Percentiles rank a stretch among this genome's conserved stretches.
Conservation (phyloP, 148 eudicot species). For the Rhododendron ferrugineum region DNA sequence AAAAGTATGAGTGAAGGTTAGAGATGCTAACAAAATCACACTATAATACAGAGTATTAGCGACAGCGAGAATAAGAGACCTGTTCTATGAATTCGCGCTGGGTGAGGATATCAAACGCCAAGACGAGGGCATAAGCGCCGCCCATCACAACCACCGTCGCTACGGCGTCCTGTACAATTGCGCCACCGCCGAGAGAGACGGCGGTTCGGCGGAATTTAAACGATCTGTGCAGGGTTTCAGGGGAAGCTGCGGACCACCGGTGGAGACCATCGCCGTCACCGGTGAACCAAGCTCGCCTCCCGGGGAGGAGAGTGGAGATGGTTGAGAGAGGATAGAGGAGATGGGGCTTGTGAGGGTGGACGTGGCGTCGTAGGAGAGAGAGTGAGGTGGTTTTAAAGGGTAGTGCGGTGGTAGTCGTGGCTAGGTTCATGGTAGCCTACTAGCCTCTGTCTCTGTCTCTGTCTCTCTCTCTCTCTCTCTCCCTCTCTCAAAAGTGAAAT, state of each 20-base stretch:
- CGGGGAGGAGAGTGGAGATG: neutral
- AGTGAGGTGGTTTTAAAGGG: neutral
- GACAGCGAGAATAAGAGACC: slow-evolving; percentile 18
- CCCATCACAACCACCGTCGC: slow-evolving; percentile 32
- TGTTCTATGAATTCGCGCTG: slow-evolving; percentile 39
- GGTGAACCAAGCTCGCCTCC: neutral
- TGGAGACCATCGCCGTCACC: neutral
- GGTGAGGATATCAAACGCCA: slow-evolving; percentile 47
- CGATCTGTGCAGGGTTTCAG: neutral
- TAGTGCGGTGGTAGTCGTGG: neutral
- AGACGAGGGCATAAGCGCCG: slow-evolving; percentile 55
- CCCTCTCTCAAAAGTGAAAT: neutral
- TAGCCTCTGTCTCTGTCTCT: too few species aligned
- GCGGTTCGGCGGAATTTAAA: neutral
- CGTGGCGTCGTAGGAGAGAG: neutral
- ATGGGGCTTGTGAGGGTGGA: neutral
- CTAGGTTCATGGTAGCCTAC: neutral
- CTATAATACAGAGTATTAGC: neutral
- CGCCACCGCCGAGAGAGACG: neutral
- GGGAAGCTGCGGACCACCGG: neutral
- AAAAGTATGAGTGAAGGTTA: too few species aligned
- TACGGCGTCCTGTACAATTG: slow-evolving; percentile 43
- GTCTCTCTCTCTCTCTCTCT: neutral
- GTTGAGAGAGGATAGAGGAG: neutral
- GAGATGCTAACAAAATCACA: neutral